Evolutionary conservation across 176 grass and related monocot species (phyloP).

Genomic region (Urochloa ruziziensis): DNA sequence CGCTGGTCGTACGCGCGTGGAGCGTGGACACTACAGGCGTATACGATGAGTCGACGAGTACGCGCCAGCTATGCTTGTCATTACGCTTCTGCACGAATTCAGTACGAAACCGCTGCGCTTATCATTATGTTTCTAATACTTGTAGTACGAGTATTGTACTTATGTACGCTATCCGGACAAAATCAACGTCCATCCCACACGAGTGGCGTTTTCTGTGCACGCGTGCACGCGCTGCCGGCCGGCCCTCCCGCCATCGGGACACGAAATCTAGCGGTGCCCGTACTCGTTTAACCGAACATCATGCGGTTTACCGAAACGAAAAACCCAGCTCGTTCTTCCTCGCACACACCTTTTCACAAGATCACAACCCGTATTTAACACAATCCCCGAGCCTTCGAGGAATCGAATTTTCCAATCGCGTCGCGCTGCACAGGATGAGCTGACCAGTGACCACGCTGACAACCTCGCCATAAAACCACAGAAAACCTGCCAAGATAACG

Average conservation of each 20-base stretch:
- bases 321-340: background rate
- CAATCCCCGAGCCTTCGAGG: background rate
- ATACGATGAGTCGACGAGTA: no score
- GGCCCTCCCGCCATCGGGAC: background rate
- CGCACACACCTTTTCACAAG: background rate
- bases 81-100: no score
- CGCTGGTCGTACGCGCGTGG: no score
- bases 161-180: background rate
- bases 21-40: no score
- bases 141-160: no score
- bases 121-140: no score
- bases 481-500: background rate
- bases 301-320: no score
- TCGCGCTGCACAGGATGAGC: background rate
- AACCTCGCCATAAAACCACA: background rate
- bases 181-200: background rate
- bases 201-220: background rate
- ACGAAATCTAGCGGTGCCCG: background rate
- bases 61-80: no score
- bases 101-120: no score
- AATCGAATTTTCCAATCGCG: slow-evolving; percentile 1
- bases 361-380: background rate
- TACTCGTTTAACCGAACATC: no score
- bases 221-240: background rate
- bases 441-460: background rate